Evolutionary conservation across 2,329 filamentous ascomycete species (phyloP).

Genomic region (Stagonosporopsis rhizophila): DNA sequence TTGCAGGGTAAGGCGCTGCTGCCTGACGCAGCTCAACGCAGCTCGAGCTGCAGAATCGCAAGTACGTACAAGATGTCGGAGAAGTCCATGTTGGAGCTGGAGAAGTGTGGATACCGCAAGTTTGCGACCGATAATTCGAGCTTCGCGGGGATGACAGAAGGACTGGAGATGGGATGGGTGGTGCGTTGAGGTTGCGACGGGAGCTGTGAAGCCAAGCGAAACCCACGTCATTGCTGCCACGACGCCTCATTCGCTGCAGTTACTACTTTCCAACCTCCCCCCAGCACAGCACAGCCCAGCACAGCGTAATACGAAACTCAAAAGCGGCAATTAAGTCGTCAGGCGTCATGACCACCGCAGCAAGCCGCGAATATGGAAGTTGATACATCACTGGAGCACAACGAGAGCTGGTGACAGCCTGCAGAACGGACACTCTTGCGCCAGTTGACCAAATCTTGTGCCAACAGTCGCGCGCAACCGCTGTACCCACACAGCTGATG

Average conservation of each 20-base stretch:
- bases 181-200: constrained; percentile 11
- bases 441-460: too few relatives aligned
- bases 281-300: background rate
- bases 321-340: too few relatives aligned
- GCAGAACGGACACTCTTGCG: background rate
- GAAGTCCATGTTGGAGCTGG: constrained; percentile 74
- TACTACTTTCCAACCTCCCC: background rate
- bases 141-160: constrained; percentile 1
- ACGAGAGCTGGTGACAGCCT: background rate
- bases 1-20: constrained; percentile 18
- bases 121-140: constrained; percentile 27
- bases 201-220: constrained; percentile 18
- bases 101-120: constrained; percentile 45
- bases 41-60: constrained; percentile 14
- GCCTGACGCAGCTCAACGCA: constrained; percentile 27
- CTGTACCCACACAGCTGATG: background rate
- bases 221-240: constrained; percentile 14
- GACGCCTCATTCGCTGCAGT: constrained; percentile 7
- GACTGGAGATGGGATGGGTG: constrained; percentile 10
- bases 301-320: background rate
- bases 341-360: background rate
- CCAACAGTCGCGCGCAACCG: too few relatives aligned
- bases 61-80: constrained; percentile 84
- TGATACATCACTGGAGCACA: background rate
- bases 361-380: background rate